Conservation (phyloP, 257 asterid genomes). For the Asclepias syriaca region DNA sequence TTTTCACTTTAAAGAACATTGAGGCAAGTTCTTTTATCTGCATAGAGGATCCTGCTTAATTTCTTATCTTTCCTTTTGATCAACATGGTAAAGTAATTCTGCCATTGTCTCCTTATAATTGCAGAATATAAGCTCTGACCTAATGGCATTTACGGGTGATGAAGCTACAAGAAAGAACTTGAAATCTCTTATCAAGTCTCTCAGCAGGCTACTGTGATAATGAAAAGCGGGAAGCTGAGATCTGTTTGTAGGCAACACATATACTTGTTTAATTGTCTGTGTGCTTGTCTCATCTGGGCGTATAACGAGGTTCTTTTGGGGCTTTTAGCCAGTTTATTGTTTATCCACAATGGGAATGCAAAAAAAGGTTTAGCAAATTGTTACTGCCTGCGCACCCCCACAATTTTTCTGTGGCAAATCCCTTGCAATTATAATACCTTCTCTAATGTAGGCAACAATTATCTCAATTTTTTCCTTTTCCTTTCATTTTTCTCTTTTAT, state of each 20-base stretch:
- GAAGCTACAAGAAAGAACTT: slow-evolving; percentile 83
- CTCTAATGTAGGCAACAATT: background rate
- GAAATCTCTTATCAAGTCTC: slow-evolving; percentile 79
- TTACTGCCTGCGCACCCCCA: background rate
- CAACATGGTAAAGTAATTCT: background rate
- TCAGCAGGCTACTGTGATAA: slow-evolving; percentile 71
- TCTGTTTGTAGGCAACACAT: background rate
- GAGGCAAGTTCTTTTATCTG: slow-evolving; percentile 46
- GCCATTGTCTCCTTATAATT: slow-evolving; percentile 9
- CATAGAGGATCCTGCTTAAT: background rate
- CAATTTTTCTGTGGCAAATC: background rate
- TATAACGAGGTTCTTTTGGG: background rate
- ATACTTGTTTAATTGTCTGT: background rate
- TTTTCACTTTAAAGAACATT: slow-evolving; percentile 85
- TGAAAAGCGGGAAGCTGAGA: background rate
- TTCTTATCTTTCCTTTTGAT: slow-evolving; percentile 5
- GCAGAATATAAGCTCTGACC: slow-evolving; percentile 87
- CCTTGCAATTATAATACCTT: background rate
- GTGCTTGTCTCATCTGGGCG: background rate
- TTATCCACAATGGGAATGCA: background rate
- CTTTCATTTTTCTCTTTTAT: too few species aligned
- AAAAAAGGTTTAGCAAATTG: slow-evolving; percentile 10
- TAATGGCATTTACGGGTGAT: slow-evolving; percentile 86
- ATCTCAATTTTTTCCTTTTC: background rate
- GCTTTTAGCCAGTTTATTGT: background rate